phyloP scores from a whole-genome alignment of 306 rosid genomes.

The Luffa aegyptiaca region DNA sequence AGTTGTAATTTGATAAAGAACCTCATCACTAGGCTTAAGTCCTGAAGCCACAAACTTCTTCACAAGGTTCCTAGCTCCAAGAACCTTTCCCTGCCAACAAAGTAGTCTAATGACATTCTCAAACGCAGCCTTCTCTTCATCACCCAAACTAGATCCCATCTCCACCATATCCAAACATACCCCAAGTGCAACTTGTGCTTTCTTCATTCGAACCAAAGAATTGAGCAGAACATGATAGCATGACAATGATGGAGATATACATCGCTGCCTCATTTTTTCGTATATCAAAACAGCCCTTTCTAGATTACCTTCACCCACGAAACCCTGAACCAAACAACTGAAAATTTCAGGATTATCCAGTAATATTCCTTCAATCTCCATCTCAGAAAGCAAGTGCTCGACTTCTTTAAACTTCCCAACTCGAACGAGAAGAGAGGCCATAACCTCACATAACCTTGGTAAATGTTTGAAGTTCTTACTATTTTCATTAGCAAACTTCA shows the following conservation, averaged over 20 bases:
- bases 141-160: slow-evolving; percentile 22
- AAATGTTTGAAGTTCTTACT: slow-evolving; percentile 29
- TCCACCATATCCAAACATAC: slow-evolving; percentile 47
- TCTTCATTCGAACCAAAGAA: slow-evolving; percentile 39
- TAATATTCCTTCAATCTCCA: slow-evolving; percentile 31
- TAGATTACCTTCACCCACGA: slow-evolving; percentile 33
- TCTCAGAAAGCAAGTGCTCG: slow-evolving; percentile 39
- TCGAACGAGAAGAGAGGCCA: slow-evolving; percentile 58
- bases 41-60: slow-evolving; percentile 40
- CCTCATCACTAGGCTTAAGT: slow-evolving; percentile 28
- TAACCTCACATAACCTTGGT: slow-evolving; percentile 40
- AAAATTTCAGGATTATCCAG: slow-evolving; percentile 29
- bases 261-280: slow-evolving; percentile 27
- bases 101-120: slow-evolving; percentile 52
- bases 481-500: slow-evolving; percentile 34
- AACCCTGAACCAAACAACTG: slow-evolving; percentile 37
- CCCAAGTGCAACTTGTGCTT: slow-evolving; percentile 24
- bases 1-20: slow-evolving; percentile 54
- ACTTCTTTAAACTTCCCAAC: slow-evolving; percentile 50
- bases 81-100: slow-evolving; percentile 53
- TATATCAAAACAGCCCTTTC: slow-evolving; percentile 45
- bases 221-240: slow-evolving; percentile 34
- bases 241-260: slow-evolving; percentile 31
- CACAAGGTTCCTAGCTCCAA: slow-evolving; percentile 61
- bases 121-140: slow-evolving; percentile 30